Conservation (phyloP, 805 yeast genomes). For the Vanderwaltozyma tropicalis region DNA sequence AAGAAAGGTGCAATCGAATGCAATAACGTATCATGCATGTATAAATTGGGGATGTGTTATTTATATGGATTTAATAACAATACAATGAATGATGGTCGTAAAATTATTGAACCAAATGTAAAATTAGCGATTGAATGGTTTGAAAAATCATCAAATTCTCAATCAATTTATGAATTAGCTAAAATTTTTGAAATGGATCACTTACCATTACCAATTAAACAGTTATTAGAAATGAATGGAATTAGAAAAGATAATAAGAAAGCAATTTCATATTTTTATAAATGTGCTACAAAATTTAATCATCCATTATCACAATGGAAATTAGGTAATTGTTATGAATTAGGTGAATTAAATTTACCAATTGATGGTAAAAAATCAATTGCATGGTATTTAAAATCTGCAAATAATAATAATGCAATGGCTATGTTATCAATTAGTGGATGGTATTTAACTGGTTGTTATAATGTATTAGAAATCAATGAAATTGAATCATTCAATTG, state of each 20-base stretch:
- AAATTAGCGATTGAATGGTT: constrained; percentile 40
- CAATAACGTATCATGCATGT: constrained; percentile 53
- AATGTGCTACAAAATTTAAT: constrained; percentile 46
- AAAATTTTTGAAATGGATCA: constrained; percentile 41
- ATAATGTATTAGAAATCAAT: constrained; percentile 41
- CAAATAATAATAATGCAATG: constrained; percentile 34
- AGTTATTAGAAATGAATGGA: constrained; percentile 7
- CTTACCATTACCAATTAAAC: constrained; percentile 16
- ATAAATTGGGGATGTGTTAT: constrained; percentile 58
- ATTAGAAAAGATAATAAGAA: constrained; percentile 26
- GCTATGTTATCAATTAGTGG: constrained; percentile 67
- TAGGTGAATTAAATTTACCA: constrained; percentile 46
- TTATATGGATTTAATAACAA: constrained; percentile 38
- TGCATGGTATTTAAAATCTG: constrained; percentile 67
- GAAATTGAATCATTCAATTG: constrained; percentile 58
- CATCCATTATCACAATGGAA: constrained; percentile 61
- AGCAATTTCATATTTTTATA: constrained; percentile 44
- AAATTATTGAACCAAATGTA: constrained; percentile 3
- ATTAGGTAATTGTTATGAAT: constrained; percentile 63
- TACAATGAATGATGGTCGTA: constrained; percentile 8
- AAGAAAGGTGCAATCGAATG: constrained; percentile 52
- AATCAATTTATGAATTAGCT: constrained; percentile 50
- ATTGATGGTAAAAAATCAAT: constrained; percentile 49
- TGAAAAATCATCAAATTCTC: constrained; percentile 39
- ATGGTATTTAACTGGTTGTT: constrained; percentile 67